Evolutionary conservation across 768 basidiomycete genomes (phyloP), one percentile per base, ranked within the genome.

Genomic region (Amanita phalloides): DNA sequence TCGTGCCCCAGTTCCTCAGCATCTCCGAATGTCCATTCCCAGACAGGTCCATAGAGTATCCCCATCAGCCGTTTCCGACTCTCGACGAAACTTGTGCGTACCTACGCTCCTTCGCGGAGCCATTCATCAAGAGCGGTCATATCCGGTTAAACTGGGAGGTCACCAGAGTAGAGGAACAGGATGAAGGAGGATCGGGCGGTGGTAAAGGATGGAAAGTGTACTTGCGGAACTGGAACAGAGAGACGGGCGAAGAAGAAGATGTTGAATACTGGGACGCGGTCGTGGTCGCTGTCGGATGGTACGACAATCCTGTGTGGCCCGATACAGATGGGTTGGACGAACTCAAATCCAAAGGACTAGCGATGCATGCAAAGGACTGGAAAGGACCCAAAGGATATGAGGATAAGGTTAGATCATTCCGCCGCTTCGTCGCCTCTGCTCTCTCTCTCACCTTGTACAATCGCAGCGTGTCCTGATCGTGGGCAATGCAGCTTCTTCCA

Each of bases 401-500:
- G 51, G 61, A 60, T 6, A 71, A 71, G 61, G 71, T 71, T 28
- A 50, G 20, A 4, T 32, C 20, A 11, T 17, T 33, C 26, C 21
- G 44, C 14, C 20, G 6, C 30, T 26, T 33, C 17, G 17, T 14
- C 1, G 17, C 17, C 17, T 5, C 5, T 13, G 6, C 11, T 6
- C 17, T 11, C 17, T 33, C 37, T 11, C 17, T 33, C 37, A 17
- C 26, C 21, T 5, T 6, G 28, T 30, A 8, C 21, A 13, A n/a
- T 17, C 26, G 32, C 6, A 79, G 77, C 68, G 69, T 14, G 65
- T 70, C 20, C 64, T 76, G 0, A 66, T 79, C 8, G 60, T 78
- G 3, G 77, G 73, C 9, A 78, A 77, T 21, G 77, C 73, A 17
- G 75, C 77, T 46, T 78, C 77, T 1, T 66, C 69, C 33, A 79